These are phyloP conservation scores for Sarocladium kiliense DNA, from an alignment of 2,329 filamentous ascomycete species.

Conservation along the genomic window DNA sequence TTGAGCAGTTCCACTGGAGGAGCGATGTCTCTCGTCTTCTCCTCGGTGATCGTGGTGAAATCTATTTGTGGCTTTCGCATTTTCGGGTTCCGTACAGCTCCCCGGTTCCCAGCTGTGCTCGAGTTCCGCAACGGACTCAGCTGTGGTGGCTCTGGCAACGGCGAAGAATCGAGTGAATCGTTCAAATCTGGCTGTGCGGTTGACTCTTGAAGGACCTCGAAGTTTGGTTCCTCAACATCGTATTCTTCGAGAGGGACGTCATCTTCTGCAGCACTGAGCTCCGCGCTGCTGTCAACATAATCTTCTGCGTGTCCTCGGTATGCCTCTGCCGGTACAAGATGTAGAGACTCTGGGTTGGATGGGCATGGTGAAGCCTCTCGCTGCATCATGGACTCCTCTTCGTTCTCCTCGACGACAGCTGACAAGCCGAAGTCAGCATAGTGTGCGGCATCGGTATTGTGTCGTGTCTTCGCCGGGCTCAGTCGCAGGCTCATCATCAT, in stretches of 20 bases:
- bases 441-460: slow-evolving; percentile 42
- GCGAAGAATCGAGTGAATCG: slow-evolving; percentile 33
- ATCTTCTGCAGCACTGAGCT: slow-evolving; percentile 32
- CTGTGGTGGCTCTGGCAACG: slow-evolving; percentile 41
- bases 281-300: slow-evolving; percentile 31
- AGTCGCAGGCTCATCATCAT: slow-evolving; percentile 63
- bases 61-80: neutral
- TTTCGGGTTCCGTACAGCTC: slow-evolving; percentile 12
- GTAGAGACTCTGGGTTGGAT: slow-evolving; percentile 13
- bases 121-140: slow-evolving; percentile 49
- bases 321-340: slow-evolving; percentile 17
- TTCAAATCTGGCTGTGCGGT: slow-evolving; percentile 20
- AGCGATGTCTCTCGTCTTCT: slow-evolving; percentile 17
- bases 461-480: slow-evolving; percentile 51
- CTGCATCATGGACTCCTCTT: slow-evolving; percentile 22
- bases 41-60: slow-evolving; percentile 5
- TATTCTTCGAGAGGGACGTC: slow-evolving; percentile 31
- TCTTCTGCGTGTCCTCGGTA: slow-evolving; percentile 29
- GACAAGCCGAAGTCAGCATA: slow-evolving; percentile 34
- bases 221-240: slow-evolving; percentile 36
- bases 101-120: slow-evolving; percentile 44
- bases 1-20: slow-evolving; percentile 1
- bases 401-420: slow-evolving; percentile 43
- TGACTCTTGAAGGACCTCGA: slow-evolving; percentile 40
- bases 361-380: slow-evolving; percentile 21